Conservation (phyloP, 345 rosid genomes). For the Limnanthes douglasii region DNA sequence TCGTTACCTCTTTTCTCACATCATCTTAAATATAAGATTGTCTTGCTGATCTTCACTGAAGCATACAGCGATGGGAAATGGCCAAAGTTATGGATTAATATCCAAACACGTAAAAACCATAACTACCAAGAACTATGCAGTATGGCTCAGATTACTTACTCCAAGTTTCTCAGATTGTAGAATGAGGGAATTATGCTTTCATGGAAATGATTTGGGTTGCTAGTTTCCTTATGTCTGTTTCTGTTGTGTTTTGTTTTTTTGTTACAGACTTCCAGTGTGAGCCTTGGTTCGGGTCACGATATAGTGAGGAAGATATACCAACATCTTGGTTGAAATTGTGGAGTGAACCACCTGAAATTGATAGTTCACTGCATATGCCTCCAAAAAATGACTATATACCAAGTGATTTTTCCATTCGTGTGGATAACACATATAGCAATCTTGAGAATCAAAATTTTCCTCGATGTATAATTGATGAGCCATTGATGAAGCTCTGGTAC, state of each 20-base stretch:
- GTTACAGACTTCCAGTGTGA: slow-evolving; percentile 54
- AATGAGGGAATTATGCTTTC: no score
- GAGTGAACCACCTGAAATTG: slow-evolving; percentile 67
- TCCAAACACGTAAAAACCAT: no score
- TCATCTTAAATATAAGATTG: no score
- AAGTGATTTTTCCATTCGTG: slow-evolving; percentile 55
- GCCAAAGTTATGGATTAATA: no score
- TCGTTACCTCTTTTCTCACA: no score
- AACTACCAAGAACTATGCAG: no score
- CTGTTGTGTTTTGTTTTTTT: slow-evolving; percentile 8
- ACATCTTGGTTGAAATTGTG: slow-evolving; percentile 51
- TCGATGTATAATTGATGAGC: slow-evolving; percentile 59
- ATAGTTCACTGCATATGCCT: slow-evolving; percentile 60
- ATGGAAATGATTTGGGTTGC: no score
- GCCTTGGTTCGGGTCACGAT: slow-evolving; percentile 88
- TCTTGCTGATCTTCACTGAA: no score
- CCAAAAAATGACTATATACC: slow-evolving; percentile 77
- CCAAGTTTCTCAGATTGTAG: no score
- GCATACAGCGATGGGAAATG: no score
- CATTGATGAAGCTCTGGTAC: slow-evolving; percentile 84
- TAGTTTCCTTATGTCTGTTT: no score
- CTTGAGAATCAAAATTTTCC: slow-evolving; percentile 27
- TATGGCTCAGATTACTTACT: no score
- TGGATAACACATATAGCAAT: slow-evolving; percentile 17
- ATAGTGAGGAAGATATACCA: slow-evolving; percentile 54